Percentiles rank a stretch among this genome's conserved stretches.
phyloP scores from a whole-genome alignment of 805 yeast species.

The Jamesozyma piceae region DNA sequence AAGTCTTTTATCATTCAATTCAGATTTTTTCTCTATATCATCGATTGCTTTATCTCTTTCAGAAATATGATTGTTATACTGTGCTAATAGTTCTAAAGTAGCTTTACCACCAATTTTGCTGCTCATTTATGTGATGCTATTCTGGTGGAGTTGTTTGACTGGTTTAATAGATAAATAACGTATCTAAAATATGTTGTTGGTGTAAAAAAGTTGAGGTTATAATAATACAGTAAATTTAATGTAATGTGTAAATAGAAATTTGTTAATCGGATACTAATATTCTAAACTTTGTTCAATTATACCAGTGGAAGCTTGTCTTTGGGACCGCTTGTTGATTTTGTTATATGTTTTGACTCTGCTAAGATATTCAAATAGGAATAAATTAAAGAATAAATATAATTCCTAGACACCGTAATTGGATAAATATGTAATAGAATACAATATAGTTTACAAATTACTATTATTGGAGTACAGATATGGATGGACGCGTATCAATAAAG shows the following conservation, averaged over 20 bases:
- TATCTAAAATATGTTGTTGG: neutral
- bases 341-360: no score
- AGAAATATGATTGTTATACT: constrained; percentile 23
- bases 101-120: constrained; percentile 1
- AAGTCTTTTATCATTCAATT: constrained; percentile 10
- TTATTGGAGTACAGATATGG: neutral
- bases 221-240: neutral
- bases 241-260: no score
- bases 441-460: no score
- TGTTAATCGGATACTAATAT: no score
- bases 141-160: neutral
- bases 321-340: neutral
- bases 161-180: neutral
- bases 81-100: constrained; percentile 23
- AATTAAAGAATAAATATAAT: neutral
- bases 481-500: neutral
- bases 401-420: neutral
- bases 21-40: constrained; percentile 17
- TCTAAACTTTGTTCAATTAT: neutral
- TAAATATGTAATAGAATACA: no score
- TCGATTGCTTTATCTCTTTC: constrained; percentile 24
- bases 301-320: neutral
- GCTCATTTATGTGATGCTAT: neutral
- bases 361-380: neutral
- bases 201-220: neutral